Evolutionary conservation across 257 asterid species (phyloP).

Genomic region (Rhazya stricta): DNA sequence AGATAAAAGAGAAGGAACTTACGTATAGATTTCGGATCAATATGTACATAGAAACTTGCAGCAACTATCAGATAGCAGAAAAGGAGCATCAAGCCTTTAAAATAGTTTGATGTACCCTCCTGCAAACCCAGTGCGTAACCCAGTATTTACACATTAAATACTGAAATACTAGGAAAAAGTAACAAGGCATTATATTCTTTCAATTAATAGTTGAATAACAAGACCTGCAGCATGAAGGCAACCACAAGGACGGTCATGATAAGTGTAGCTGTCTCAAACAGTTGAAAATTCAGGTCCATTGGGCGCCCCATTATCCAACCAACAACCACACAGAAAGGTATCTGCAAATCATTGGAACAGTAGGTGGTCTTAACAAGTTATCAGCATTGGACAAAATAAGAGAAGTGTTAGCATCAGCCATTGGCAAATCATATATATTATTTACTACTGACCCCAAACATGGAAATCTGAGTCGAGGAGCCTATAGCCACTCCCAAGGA

Average conservation of each 20-base stretch:
- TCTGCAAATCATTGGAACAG: conserved; percentile 34
- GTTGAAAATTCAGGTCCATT: conserved; percentile 73
- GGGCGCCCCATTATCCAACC: conserved; percentile 75
- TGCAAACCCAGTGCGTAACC: conserved; percentile 25
- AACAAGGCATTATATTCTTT: background rate
- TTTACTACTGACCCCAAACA: conserved; percentile 59
- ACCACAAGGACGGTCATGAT: conserved; percentile 79
- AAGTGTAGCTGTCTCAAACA: conserved; percentile 72
- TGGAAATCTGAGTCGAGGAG: conserved; percentile 78
- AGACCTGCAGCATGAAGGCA: conserved; percentile 73
- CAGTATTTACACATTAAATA: background rate
- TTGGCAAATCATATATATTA: conserved; percentile 9
- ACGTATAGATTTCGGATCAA: conserved; percentile 61
- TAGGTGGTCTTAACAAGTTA: background rate
- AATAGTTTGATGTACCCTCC: conserved; percentile 95
- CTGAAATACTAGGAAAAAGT: background rate
- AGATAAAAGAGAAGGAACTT: conserved; percentile 26
- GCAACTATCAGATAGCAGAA: conserved; percentile 84
- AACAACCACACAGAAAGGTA: conserved; percentile 68
- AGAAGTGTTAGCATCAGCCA: background rate
- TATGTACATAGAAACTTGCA: conserved; percentile 86
- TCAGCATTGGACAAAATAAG: background rate
- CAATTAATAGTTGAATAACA: conserved; percentile 4
- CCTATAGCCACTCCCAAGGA: conserved; percentile 82
- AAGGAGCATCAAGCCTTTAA: conserved; percentile 87